Percentiles rank a stretch among this genome's conserved stretches.
These are phyloP conservation scores for Clarkia xantiana DNA, from an alignment of 345 rosid species.

Conservation along the genomic window DNA sequence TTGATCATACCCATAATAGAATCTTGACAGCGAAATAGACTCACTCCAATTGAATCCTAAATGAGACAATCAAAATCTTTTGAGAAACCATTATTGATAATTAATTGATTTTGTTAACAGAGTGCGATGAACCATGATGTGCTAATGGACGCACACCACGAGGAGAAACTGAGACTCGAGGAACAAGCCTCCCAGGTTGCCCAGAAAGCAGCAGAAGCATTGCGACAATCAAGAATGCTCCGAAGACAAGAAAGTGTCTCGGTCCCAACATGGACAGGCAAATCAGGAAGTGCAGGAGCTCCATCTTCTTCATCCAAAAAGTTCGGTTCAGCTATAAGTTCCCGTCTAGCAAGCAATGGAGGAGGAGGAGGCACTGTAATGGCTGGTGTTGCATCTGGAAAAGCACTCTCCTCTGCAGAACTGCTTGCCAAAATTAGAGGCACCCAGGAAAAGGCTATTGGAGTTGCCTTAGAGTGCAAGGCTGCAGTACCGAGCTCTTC, in stretches of 20 bases:
- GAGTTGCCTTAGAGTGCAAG: conserved; percentile 45
- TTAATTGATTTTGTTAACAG: conserved; percentile 18
- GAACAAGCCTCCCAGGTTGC: conserved; percentile 89
- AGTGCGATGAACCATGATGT: conserved; percentile 88
- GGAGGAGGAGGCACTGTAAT: conserved; percentile 24
- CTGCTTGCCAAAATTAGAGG: conserved; percentile 67
- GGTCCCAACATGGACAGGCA: conserved; percentile 94
- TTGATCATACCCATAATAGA: too few relatives aligned
- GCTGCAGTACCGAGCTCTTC: conserved; percentile 18
- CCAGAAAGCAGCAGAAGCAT: conserved; percentile 86
- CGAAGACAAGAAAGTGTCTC: conserved; percentile 68
- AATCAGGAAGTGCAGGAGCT: conserved; percentile 84
- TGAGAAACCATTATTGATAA: not conserved
- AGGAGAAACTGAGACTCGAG: conserved; percentile 74
- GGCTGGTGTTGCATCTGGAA: conserved; percentile 76
- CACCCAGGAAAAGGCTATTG: conserved; percentile 52
- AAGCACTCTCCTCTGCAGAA: conserved; percentile 74
- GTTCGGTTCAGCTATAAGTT: conserved; percentile 56
- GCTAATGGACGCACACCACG: conserved; percentile 59
- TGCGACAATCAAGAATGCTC: conserved; percentile 72
- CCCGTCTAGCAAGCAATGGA: conserved; percentile 21
- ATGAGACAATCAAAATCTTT: not conserved
- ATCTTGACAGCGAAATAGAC: too few relatives aligned
- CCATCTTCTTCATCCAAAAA: conserved; percentile 55
- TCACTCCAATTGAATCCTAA: too few relatives aligned